Conservation (phyloP, 305 asterid species). For the Plantago coronopus region DNA sequence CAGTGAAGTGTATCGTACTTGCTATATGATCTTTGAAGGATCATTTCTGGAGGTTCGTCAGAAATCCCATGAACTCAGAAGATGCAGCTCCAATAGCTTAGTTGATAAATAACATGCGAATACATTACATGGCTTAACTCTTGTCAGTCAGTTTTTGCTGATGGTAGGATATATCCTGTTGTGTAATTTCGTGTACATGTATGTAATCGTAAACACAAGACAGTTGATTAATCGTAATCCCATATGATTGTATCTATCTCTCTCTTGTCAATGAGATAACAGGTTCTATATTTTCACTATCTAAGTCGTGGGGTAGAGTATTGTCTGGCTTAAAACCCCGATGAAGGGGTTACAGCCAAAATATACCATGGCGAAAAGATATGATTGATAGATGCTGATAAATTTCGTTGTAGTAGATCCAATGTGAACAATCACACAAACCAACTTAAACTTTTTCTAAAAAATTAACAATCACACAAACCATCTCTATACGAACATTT, state of each 20-base stretch:
- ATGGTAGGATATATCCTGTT: not conserved
- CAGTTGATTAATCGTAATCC: not conserved
- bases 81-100: not conserved
- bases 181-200: constrained; percentile 18
- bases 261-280: not conserved
- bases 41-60: constrained; percentile 1
- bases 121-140: not conserved
- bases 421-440: too few relatives aligned
- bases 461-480: too few relatives aligned
- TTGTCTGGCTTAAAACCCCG: too few relatives aligned
- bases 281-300: not conserved
- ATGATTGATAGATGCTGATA: too few relatives aligned
- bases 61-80: not conserved
- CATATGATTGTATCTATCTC: not conserved
- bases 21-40: constrained; percentile 4
- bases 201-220: constrained; percentile 4
- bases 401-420: too few relatives aligned
- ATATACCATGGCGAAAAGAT: too few relatives aligned
- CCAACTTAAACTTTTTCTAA: too few relatives aligned
- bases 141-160: not conserved
- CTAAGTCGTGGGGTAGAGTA: too few relatives aligned
- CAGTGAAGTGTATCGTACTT: not conserved
- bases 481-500: too few relatives aligned
- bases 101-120: not conserved
- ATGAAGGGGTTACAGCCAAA: too few relatives aligned